phyloP scores from a whole-genome alignment of 306 rosid species.

The Malus sylvestris region DNA sequence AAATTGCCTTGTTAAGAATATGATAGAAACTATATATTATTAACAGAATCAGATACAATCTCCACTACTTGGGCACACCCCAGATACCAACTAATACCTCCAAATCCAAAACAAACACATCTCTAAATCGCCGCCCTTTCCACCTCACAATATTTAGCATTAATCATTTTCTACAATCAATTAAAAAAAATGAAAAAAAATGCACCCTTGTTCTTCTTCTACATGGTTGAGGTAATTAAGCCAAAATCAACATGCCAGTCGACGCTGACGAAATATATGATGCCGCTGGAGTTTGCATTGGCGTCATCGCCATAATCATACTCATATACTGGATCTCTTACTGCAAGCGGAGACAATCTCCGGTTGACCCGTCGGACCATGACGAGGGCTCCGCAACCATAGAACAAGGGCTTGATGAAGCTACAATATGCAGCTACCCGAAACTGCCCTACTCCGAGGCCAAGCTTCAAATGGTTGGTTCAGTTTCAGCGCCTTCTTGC shows the following conservation, averaged over 20 bases:
- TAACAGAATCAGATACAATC: conserved; percentile 2
- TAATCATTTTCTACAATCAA: background rate
- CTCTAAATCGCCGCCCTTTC: background rate
- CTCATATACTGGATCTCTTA: background rate
- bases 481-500: background rate
- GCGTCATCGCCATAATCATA: background rate
- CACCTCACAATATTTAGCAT: background rate
- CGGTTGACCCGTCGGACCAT: background rate
- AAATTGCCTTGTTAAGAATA: background rate
- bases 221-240: background rate
- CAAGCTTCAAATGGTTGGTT: background rate
- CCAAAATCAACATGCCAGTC: background rate
- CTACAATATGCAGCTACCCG: conserved; percentile 3
- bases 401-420: conserved; percentile 6
- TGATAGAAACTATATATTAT: background rate
- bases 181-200: background rate
- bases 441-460: conserved; percentile 10
- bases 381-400: background rate
- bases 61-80: background rate
- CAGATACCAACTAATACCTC: background rate
- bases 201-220: background rate
- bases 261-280: conserved; percentile 3
- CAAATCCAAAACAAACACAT: background rate
- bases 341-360: background rate
- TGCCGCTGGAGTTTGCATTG: background rate